Base-by-base conservation (phyloP, 139 green algal species). In the Axilococcus clingmanii region DNA sequence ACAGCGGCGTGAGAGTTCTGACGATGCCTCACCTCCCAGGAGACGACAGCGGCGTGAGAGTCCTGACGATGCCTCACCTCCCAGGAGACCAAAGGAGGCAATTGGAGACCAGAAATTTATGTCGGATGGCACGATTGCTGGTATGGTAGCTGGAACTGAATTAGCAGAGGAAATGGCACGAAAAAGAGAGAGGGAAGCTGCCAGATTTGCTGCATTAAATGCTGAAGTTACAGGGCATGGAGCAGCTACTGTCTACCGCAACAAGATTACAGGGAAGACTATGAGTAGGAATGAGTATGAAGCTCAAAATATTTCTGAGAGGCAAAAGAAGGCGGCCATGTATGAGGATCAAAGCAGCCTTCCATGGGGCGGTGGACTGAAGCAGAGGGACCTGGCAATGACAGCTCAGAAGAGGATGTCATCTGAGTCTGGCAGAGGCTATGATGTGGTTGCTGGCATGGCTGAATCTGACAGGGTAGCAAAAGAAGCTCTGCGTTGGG, bases 201-300 rank as follows among this genome's bases (percentile, higher is more conserved):
- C n/a, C 35, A 48, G 63, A 11, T 64, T 74, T 49, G 36, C 42
- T 0, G 36, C 42, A 11, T 32, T 63, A 15, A 37, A 22, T n/a
- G 50, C 35, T 17, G 57, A 59, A 15, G 57, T 59, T 4, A 64
- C 57, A 19, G 79, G 79, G 7, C 57, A 69, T 5, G 70, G 63
- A 23, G 77, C 77, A 5, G 35, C 70, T 12, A 91, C 83, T 15
- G 74, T 91, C 28, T 87, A 87, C 57, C 71, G 85, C n/a, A 79
- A 89, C 67, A 75, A 72, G 35, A n/a, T n/a, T n/a, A 47, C 36
- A 4, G 79, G 81, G 11, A 63, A 66, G 15, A 34, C 57, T 2
- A 67, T 86, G 36, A 74, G 34, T 24, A 60, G 57, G 22, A 76
- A 83, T 44, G 69, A 83, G 62, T 77, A 68, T 44, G 63, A 75